phyloP scores from a whole-genome alignment of 192 early-diverging fungal species.

The Obelidium mucronatum region DNA sequence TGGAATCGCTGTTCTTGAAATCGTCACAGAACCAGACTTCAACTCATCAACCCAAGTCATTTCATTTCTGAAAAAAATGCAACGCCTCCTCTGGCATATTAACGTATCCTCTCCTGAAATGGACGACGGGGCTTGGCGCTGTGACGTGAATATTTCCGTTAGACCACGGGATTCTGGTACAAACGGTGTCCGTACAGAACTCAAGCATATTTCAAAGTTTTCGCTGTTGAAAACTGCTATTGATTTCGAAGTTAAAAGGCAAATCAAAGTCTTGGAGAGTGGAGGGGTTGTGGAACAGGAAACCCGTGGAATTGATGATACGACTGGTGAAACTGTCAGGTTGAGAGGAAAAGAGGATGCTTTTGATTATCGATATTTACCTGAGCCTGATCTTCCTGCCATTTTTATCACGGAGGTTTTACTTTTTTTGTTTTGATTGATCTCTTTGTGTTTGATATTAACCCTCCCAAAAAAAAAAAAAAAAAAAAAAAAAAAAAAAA shows the following conservation, averaged over 20 bases:
- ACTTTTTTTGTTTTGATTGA: not conserved
- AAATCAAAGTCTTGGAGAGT: conserved; percentile 66
- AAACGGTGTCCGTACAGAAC: conserved; percentile 40
- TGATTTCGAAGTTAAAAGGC: conserved; percentile 79
- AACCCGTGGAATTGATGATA: conserved; percentile 82
- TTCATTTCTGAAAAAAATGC: conserved; percentile 78
- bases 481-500: not conserved
- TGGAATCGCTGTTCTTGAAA: conserved; percentile 87
- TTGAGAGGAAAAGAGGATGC: conserved; percentile 85
- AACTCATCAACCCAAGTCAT: conserved; percentile 78
- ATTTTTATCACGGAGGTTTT: conserved; percentile 34
- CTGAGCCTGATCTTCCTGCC: conserved; percentile 77
- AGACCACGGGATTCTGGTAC: not conserved
- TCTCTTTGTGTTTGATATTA: not conserved
- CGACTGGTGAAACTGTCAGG: conserved; percentile 65
- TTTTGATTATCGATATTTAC: conserved; percentile 90
- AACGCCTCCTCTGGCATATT: conserved; percentile 72
- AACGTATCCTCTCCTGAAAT: conserved; percentile 80
- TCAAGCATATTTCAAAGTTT: conserved; percentile 55
- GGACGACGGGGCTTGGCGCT: conserved; percentile 91
- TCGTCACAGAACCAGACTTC: conserved; percentile 90
- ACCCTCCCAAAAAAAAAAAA: not conserved
- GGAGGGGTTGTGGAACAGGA: conserved; percentile 69
- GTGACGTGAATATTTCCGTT: conserved; percentile 94
- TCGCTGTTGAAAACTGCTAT: conserved; percentile 46